These are phyloP conservation scores for Trichoderma sp. DNA, from an alignment of 2,329 filamentous ascomycete genomes.

Conservation along the genomic window DNA sequence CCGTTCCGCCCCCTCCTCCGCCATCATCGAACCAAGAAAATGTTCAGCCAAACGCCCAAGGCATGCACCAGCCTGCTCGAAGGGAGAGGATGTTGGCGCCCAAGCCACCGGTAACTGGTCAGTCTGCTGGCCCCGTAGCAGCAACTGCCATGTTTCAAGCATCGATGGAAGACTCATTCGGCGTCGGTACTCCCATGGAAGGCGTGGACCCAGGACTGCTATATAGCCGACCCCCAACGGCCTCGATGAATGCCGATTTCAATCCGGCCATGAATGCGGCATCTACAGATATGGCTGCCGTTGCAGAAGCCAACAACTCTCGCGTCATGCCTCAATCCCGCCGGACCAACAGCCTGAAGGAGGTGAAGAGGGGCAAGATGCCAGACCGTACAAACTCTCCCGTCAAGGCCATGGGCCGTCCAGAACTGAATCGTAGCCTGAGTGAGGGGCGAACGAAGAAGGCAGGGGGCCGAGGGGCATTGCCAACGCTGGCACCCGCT, in stretches of 20 bases:
- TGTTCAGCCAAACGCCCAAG: constrained; percentile 28
- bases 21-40: constrained; percentile 39
- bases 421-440: constrained; percentile 55
- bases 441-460: constrained; percentile 56
- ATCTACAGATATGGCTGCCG: constrained; percentile 33
- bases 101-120: constrained; percentile 45
- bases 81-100: constrained; percentile 52
- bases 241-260: constrained; percentile 45
- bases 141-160: constrained; percentile 42
- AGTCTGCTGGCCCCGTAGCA: neutral
- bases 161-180: constrained; percentile 54
- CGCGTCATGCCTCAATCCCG: constrained; percentile 42
- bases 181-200: constrained; percentile 46
- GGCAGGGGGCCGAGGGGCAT: constrained; percentile 39
- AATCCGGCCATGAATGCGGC: constrained; percentile 33
- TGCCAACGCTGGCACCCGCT: constrained; percentile 53
- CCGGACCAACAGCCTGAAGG: constrained; percentile 49
- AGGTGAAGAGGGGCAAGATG: constrained; percentile 44
- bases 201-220: constrained; percentile 63
- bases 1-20: constrained; percentile 33
- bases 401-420: constrained; percentile 49
- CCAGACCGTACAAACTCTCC: constrained; percentile 53
- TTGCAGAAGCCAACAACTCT: constrained; percentile 29
- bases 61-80: constrained; percentile 34
- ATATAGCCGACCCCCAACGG: constrained; percentile 54